Percentiles rank a stretch among this genome's conserved stretches.
Conservation (phyloP, 2,329 filamentous ascomycete genomes). For the Sordariomycetes sp. region DNA sequence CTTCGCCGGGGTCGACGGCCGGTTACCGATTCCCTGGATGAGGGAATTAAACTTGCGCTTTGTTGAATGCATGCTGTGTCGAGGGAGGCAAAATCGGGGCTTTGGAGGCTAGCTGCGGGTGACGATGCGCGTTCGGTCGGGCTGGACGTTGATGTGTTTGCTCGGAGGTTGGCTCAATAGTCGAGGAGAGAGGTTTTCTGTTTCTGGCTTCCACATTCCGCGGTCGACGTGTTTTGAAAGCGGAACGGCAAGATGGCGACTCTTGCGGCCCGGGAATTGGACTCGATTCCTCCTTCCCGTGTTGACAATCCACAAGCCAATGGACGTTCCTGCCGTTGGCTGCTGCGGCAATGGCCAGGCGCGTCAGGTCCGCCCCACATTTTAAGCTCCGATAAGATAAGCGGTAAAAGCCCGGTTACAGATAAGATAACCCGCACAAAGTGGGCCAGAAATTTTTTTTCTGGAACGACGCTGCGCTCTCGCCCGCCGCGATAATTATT, state of each 20-base stretch:
- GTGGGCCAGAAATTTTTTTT: not conserved
- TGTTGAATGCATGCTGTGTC: constrained; percentile 54
- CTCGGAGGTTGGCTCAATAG: no score
- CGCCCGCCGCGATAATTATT: not conserved
- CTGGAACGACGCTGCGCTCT: not conserved
- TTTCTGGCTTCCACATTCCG: not conserved
- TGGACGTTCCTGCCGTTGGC: not conserved
- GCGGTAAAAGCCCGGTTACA: not conserved
- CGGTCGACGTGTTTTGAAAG: not conserved
- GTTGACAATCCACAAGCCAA: not conserved
- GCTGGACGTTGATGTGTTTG: no score
- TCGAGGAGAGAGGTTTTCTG: not conserved
- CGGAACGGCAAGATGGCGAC: not conserved
- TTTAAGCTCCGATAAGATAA: not conserved
- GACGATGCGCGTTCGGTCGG: no score
- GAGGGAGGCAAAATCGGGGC: not conserved
- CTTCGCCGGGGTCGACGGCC: not conserved
- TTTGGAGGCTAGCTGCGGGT: no score
- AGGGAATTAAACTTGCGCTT: constrained; percentile 76
- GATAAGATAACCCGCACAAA: not conserved
- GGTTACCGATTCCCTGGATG: constrained; percentile 45
- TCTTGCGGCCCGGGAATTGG: not conserved
- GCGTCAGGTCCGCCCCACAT: not conserved
- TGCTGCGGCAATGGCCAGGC: not conserved
- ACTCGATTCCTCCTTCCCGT: not conserved